Percentiles rank a stretch among this genome's conserved stretches.
These are phyloP conservation scores for bread wheat (Triticum aestivum) DNA, from an alignment of 176 grass and related monocot genomes.

Conservation along the genomic window DNA sequence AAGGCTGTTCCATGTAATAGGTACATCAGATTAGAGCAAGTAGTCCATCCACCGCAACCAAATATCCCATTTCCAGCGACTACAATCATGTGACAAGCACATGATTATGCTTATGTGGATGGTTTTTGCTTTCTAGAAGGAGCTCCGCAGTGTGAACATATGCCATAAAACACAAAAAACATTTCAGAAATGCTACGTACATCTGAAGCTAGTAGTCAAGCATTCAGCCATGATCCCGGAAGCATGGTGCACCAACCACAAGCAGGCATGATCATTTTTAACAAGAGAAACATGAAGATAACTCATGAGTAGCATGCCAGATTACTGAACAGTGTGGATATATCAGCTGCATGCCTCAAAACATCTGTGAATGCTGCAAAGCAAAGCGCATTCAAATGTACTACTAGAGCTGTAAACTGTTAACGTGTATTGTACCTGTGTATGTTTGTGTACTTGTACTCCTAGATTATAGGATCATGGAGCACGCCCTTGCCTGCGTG, in stretches of 20 bases:
- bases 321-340: neutral
- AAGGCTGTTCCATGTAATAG: neutral
- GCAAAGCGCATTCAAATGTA: conserved; percentile 1
- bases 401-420: neutral
- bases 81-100: conserved; percentile 8
- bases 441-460: too few relatives aligned
- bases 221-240: neutral
- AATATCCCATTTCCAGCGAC: neutral
- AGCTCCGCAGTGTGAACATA: neutral
- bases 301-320: neutral
- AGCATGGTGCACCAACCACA: too few relatives aligned
- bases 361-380: neutral
- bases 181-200: neutral
- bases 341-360: neutral
- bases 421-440: too few relatives aligned
- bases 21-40: neutral
- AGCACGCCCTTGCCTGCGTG: too few relatives aligned
- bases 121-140: neutral
- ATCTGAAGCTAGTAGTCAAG: neutral
- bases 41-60: neutral
- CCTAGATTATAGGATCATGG: too few relatives aligned
- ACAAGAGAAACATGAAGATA: conserved; percentile 11
- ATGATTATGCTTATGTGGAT: neutral
- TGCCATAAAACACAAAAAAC: neutral
- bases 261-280: neutral